These are phyloP conservation scores for Aspergillaceae sp. DNA, from an alignment of 2,329 filamentous ascomycete species.

Conservation along the genomic window DNA sequence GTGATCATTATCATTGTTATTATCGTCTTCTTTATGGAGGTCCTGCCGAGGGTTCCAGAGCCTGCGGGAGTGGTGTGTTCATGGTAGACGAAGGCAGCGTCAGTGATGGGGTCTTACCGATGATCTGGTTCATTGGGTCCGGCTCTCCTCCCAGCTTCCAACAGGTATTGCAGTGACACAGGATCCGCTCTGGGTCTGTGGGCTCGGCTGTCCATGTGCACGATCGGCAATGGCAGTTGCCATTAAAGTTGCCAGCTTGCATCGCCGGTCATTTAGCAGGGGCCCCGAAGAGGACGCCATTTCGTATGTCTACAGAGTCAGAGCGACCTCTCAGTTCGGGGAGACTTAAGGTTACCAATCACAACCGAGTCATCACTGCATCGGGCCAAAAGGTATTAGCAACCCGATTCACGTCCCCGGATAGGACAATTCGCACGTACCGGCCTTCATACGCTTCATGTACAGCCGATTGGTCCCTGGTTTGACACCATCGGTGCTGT, in stretches of 20 bases:
- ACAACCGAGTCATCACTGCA: neutral
- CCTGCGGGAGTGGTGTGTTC: no score
- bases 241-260: conserved; percentile 1
- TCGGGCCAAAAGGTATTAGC: neutral
- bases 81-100: no score
- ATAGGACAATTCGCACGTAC: neutral
- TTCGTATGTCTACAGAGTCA: neutral
- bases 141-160: conserved; percentile 2
- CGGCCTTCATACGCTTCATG: conserved; percentile 4
- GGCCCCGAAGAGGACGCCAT: conserved; percentile 1
- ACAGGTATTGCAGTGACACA: conserved; percentile 5
- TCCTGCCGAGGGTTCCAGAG: no score
- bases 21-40: neutral
- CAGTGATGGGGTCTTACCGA: neutral
- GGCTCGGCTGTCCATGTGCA: conserved; percentile 4
- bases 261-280: neutral
- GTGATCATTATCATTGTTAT: neutral
- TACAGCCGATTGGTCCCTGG: neutral
- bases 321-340: neutral
- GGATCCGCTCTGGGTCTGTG: conserved; percentile 1
- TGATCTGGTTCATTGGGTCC: neutral
- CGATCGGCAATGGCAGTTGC: conserved; percentile 1
- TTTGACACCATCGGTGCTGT: neutral
- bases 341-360: neutral
- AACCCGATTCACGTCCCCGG: no score